Conservation (phyloP, 371 early-diverging fungal species). For the Phascolomyces articulosus region DNA sequence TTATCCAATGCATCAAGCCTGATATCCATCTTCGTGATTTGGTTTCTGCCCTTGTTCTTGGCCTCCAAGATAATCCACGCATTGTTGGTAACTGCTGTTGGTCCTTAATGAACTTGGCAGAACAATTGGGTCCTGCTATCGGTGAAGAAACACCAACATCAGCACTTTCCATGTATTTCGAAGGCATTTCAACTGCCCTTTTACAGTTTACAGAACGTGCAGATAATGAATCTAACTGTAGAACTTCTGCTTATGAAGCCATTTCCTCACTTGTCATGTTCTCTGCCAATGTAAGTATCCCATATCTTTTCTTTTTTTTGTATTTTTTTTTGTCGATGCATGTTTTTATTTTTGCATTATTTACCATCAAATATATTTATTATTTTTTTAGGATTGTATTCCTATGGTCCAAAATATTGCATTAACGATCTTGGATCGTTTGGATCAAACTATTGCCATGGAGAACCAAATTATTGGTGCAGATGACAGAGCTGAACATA, state of each 20-base stretch:
- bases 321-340: too few species aligned
- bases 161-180: constrained; percentile 81
- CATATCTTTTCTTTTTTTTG: background rate
- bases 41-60: constrained; percentile 76
- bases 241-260: constrained; percentile 93
- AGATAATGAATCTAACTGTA: constrained; percentile 78
- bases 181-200: constrained; percentile 75
- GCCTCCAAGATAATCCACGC: constrained; percentile 84
- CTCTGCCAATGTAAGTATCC: constrained; percentile 51
- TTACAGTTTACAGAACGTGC: constrained; percentile 74
- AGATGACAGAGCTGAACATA: constrained; percentile 80
- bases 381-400: constrained; percentile 66
- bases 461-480: constrained; percentile 76
- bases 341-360: too few species aligned
- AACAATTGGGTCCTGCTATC: constrained; percentile 61
- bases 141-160: constrained; percentile 65
- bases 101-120: constrained; percentile 89
- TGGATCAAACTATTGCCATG: constrained; percentile 71
- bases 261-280: constrained; percentile 76
- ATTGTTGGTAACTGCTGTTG: constrained; percentile 93
- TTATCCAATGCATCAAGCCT: constrained; percentile 74
- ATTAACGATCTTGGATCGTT: constrained; percentile 72
- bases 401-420: constrained; percentile 73
- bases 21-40: constrained; percentile 75
- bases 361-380: constrained; percentile 7